Conservation (phyloP, 305 asterid genomes). For the Fraxinus sp. region DNA sequence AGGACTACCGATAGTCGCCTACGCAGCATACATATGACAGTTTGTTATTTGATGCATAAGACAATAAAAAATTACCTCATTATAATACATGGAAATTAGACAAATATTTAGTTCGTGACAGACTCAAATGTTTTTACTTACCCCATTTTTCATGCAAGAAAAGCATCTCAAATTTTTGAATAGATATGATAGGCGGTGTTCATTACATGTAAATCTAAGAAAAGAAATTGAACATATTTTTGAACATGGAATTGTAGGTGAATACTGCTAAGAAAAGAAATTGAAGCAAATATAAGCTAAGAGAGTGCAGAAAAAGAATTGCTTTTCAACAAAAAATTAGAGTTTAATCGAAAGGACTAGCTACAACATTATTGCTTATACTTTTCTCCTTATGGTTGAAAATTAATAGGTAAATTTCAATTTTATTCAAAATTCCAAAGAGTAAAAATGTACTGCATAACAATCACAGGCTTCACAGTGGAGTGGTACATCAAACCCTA, state of each 20-base stretch:
- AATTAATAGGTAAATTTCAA: neutral
- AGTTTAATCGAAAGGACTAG: neutral
- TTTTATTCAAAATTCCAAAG: neutral
- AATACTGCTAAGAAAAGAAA: neutral
- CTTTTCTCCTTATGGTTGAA: neutral
- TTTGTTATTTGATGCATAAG: no score
- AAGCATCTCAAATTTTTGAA: no score
- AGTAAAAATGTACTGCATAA: constrained; percentile 11
- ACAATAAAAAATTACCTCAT: no score
- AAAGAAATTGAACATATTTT: no score
- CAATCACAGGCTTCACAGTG: constrained; percentile 40
- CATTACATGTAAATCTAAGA: neutral
- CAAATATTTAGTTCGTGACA: no score
- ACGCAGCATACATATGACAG: no score
- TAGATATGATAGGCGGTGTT: no score
- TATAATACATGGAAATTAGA: no score
- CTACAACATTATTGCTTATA: neutral
- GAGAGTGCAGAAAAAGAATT: neutral
- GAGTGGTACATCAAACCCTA: constrained; percentile 44
- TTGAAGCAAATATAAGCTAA: neutral
- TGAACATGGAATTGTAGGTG: neutral
- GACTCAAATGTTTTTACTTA: no score
- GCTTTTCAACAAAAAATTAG: neutral
- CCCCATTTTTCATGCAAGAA: no score
- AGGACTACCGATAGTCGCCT: no score